Base-by-base conservation (phyloP, 345 rosid species). In the Pelargonium nanum region DNA sequence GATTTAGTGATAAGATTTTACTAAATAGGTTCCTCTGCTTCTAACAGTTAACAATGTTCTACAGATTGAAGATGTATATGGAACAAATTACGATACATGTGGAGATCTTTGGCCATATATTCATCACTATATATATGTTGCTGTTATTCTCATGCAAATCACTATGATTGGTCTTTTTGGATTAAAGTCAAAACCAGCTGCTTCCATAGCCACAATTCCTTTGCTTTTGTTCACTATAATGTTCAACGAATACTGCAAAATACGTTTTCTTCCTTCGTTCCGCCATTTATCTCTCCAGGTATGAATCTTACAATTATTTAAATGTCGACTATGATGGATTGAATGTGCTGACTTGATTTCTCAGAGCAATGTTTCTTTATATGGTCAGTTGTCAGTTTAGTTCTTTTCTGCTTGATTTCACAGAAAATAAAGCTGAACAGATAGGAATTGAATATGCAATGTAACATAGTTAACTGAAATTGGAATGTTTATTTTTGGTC, bases 81-180 rank as follows among this genome's bases (percentile, higher is more conserved):
- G 76, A 55, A 81, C 80, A 34, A 70, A 59, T 26, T 89, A 87
- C 56, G 95, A 92, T 66, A 89, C 97, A 0, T 85, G 84, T 45
- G 96, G 98, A 61, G 55, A 69, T 44, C 85, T 76, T 64, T 92
- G 95, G 93, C 95, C 95, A 45, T 74, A 69, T 69, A 75, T 89
- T 68, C 96, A 87, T 76, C 98, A 86, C 53, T 87, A 80, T 50
- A 80, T 87, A 25, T 61, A 76, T 44, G 77, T 80, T 12, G 81
- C 85, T n/a, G 78, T 89, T 2, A 74, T 85, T 74, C 87, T 92
- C 40, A 92, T 89, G 98, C 97, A 92, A 81, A 61, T 89, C 64
- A 89, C 88, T 0, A 89, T 86, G 96, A 84, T 92, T 44, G 96
- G 98, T 45, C 84, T 87, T 60, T 92, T 92, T 24, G 88, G 96